Evolutionary conservation across 257 asterid species (phyloP).

Genomic region (Fraxinus excelsior): DNA sequence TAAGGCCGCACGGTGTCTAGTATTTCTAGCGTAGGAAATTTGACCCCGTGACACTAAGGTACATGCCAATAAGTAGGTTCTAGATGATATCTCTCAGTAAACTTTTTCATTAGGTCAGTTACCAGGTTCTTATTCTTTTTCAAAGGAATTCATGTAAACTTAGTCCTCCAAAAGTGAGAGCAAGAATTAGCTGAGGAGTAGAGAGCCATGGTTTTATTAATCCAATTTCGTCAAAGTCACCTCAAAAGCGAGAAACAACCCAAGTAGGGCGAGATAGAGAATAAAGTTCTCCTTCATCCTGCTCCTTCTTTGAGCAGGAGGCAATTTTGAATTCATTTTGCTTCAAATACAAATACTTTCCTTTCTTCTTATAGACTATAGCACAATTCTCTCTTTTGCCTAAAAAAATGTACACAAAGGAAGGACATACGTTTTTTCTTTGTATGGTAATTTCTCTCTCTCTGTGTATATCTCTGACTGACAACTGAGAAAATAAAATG

Average conservation of each 20-base stretch:
- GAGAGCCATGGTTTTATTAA: neutral
- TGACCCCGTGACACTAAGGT: too few relatives aligned
- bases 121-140: conserved; percentile 2
- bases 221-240: neutral
- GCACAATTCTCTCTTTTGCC: neutral
- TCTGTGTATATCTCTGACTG: neutral
- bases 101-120: neutral
- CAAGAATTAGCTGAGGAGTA: conserved; percentile 1
- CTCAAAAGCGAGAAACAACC: neutral
- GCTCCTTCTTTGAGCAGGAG: neutral
- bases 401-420: too few relatives aligned
- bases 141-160: neutral
- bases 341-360: neutral
- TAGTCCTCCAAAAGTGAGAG: neutral
- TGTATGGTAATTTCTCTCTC: too few relatives aligned
- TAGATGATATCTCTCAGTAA: neutral
- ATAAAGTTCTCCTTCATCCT: conserved; percentile 2
- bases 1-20: too few relatives aligned
- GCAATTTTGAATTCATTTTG: neutral
- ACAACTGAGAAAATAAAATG: neutral
- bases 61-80: conserved; percentile 4
- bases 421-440: too few relatives aligned
- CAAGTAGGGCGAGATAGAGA: neutral
- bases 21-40: too few relatives aligned
- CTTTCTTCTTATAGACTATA: neutral